Base-by-base conservation (phyloP, 2,329 filamentous ascomycete genomes). In the Calonectria pseudoturangicola region DNA sequence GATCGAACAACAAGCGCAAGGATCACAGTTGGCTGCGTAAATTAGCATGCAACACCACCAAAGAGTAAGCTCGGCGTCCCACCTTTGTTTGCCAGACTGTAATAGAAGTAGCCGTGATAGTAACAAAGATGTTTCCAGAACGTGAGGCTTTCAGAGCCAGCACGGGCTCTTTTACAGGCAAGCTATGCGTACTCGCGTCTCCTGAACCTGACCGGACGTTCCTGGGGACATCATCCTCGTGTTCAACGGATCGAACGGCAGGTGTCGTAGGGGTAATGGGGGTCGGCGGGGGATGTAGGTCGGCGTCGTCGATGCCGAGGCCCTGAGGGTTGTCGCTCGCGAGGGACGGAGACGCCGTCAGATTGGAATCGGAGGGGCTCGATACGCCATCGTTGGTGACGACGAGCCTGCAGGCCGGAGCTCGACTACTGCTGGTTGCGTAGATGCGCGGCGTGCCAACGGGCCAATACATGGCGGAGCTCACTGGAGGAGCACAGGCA, bases 51-150 rank as follows among this genome's bases (percentile, higher is more conserved):
- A 47, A 18, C 13, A 10, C 7, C 3, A 2, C 1, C 15, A 2
- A 30, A 25, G 21, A 15, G 12, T 21, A 33, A 41, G 43, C 15
- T 27, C 18, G n/a, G n/a, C 27, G 21, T 80, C 88, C 73, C 88
- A 95, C 95, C 90, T 96, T 96, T 68, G 95, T 96, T 86, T 99
- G 97, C 97, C 97, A 99, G 77, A 99, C 89, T n/a, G 94, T 95
- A 83, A 99, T 91, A 15, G 94, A 94, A 2, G 94, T 94, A 6
- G 90, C 87, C 0, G 96, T 98, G 81, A 98, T 95, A 58, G 95
- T 95, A 65, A 94, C 94, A 85, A 99, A 98, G 74, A 92, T 86
- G 80, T 96, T 93, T 48, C 96, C 96, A 69, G 90, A 93, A 54
- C 96, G 92, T 2, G 96, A 94, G 48, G 95, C 90, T 75, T 92